Base-by-base conservation (phyloP, 2,329 filamentous ascomycete genomes). In the Laburnicola sp. region DNA sequence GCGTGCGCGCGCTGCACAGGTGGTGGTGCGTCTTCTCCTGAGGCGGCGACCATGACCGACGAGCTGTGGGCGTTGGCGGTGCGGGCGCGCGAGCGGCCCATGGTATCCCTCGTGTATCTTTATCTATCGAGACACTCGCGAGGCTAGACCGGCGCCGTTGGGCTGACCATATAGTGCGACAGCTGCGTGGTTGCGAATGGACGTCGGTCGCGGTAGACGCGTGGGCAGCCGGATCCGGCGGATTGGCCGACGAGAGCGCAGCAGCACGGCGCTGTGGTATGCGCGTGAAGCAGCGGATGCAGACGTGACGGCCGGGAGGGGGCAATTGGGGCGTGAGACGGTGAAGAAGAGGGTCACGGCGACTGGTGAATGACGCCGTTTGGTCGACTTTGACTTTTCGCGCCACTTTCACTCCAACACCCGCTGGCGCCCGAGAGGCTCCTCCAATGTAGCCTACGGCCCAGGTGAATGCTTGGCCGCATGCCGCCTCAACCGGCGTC, bases 1-100 rank as follows among this genome's bases (percentile, higher is more conserved):
- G 72, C 62, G 28, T 74, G 72, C 31, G 72, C 63, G 31, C 75
- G 72, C 28, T 74, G 57, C 5, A 71, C 62, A 21, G 75, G 76
- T 28, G 26, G 28, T 9, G 45, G 21, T 23, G 35, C 25, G 61
- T 78, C 77, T 58, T 79, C 77, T 52, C 26, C 34, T 11, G 16
- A 16, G 16, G 75, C 48, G 62, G 70, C 65, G 34, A 60, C 57
- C 70, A 73, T 74, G 51, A 71, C 56, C 43, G 64, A 63, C 32
- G 69, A 67, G 53, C 65, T 67, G 32, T 47, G 48, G 48, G 45
- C 49, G 46, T 36, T n/a, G 22, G 45, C 40, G 47, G 37, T 40
- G 43, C 38, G 28, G 21, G 43, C 6, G 31, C 30, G 21, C 21
- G 47, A 30, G 54, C 47, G 53, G 40, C 50, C 45, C 59, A 60